These are phyloP conservation scores for Colletotrichum sp. DNA, from an alignment of 2,329 filamentous ascomycete genomes.

Conservation along the genomic window DNA sequence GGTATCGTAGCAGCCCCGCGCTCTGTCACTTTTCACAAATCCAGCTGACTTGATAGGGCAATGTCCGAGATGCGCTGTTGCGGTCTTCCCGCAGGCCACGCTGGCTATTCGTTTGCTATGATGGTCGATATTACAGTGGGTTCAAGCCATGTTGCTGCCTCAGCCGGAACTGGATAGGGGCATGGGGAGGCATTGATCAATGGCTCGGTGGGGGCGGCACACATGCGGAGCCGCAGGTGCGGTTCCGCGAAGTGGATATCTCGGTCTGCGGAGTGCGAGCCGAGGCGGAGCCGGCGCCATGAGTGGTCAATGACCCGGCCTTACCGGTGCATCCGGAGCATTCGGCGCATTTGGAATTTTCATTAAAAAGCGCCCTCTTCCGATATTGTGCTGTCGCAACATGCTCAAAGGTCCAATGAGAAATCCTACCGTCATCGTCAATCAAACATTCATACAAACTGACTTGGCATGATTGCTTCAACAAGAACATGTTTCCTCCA, in stretches of 20 bases:
- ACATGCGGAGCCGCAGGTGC: not conserved
- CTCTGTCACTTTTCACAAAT: not conserved
- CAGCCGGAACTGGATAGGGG: not conserved
- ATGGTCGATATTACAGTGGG: not conserved
- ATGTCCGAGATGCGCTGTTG: not conserved
- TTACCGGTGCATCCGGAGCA: not conserved
- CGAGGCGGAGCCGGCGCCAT: not conserved
- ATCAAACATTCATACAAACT: no score
- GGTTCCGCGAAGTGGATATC: not conserved
- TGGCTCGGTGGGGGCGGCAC: not conserved
- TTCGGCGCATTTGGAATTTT: not conserved
- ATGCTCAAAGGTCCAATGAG: no score
- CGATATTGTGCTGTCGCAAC: no score
- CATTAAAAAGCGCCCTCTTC: no score
- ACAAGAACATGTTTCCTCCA: no score
- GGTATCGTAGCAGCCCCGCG: not conserved
- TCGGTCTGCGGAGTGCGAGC: not conserved
- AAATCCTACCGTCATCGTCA: no score
- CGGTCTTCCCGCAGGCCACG: not conserved
- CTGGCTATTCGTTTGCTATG: not conserved
- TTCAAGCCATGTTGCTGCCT: not conserved
- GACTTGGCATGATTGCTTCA: no score
- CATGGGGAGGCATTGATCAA: not conserved
- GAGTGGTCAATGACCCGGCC: not conserved
- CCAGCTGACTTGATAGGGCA: not conserved